Percentiles rank a stretch among this genome's conserved stretches.
phyloP scores from a whole-genome alignment of 805 yeast genomes.

The Hanseniaspora guilliermondii region DNA sequence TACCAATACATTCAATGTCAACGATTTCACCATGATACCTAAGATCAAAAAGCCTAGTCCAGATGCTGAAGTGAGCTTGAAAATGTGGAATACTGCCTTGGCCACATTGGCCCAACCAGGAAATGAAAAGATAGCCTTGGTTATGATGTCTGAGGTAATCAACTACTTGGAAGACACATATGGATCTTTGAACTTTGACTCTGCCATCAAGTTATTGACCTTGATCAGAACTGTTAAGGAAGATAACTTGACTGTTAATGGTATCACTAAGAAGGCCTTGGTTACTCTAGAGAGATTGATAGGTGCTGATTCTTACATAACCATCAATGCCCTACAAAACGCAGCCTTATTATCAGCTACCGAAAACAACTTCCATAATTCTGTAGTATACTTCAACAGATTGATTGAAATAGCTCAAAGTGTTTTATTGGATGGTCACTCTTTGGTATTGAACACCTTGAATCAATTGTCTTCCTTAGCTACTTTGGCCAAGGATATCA shows the following conservation, averaged over 20 bases:
- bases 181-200: constrained; percentile 39
- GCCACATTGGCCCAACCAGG: constrained; percentile 13
- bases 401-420: constrained; percentile 47
- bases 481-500: constrained; percentile 41
- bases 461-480: constrained; percentile 41
- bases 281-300: constrained; percentile 63
- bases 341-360: constrained; percentile 60
- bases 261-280: constrained; percentile 54
- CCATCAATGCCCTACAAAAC: constrained; percentile 58
- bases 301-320: constrained; percentile 72
- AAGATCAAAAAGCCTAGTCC: constrained; percentile 59
- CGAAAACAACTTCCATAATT: constrained; percentile 44
- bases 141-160: constrained; percentile 56
- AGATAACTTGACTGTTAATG: constrained; percentile 39
- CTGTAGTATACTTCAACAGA: constrained; percentile 50
- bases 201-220: constrained; percentile 25
- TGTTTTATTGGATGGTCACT: constrained; percentile 46
- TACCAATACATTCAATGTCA: constrained; percentile 38
- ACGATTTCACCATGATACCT: constrained; percentile 66
- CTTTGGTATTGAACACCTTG: constrained; percentile 52
- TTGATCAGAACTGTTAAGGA: constrained; percentile 37
- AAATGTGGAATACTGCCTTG: constrained; percentile 57
- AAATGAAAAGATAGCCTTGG: constrained; percentile 40
- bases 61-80: constrained; percentile 57
- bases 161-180: constrained; percentile 69